Percentiles rank a stretch among this genome's conserved stretches.
Evolutionary conservation across 2,329 filamentous ascomycete genomes (phyloP).

Genomic region (Trichoderma hamatum): DNA sequence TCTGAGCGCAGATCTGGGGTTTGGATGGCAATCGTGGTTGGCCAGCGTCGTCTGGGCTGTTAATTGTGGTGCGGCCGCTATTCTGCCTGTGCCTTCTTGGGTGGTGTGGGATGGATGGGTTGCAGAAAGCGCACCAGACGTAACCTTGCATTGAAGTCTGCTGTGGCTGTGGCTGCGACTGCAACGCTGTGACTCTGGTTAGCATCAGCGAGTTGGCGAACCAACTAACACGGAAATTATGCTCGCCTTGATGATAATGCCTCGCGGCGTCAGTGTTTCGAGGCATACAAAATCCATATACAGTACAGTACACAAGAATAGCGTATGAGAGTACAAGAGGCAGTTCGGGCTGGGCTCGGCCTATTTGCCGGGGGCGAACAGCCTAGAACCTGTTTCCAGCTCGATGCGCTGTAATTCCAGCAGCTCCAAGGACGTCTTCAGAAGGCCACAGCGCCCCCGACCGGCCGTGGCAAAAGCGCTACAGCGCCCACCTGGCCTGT

Average conservation of each 20-base stretch:
- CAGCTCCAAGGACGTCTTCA: neutral
- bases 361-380: neutral
- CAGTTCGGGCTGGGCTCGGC: constrained; percentile 14
- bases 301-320: neutral
- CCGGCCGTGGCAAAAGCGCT: constrained; percentile 3
- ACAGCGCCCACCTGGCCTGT: neutral
- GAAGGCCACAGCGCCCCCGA: neutral
- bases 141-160: constrained; percentile 22
- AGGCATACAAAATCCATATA: neutral
- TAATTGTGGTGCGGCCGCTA: neutral
- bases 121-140: constrained; percentile 16
- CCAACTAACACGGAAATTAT: neutral
- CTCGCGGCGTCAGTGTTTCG: neutral
- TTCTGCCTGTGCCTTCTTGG: neutral
- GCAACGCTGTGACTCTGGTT: neutral
- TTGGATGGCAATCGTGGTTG: constrained; percentile 15
- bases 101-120: neutral
- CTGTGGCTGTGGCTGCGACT: constrained; percentile 10
- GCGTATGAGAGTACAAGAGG: neutral
- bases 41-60: neutral
- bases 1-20: constrained; percentile 20
- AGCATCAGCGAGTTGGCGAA: neutral
- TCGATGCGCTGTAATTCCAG: neutral
- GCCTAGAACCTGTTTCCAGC: neutral
- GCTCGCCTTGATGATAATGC: neutral